Base-by-base conservation (phyloP, 805 yeast genomes). In the Blastobotrys muscicola region DNA sequence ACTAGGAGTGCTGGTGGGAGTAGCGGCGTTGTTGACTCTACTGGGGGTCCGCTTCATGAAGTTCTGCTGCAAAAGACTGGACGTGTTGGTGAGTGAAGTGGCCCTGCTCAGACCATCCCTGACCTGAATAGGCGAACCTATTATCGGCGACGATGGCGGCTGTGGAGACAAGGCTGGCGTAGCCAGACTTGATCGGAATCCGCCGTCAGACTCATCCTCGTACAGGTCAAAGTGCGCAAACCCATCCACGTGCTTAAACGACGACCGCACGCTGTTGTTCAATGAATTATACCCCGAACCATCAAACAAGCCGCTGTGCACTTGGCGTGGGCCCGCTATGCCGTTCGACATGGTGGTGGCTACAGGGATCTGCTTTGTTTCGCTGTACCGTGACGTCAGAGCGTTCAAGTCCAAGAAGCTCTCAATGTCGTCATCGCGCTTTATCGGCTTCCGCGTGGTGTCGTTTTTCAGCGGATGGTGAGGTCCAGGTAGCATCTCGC, bases 101-200 rank as follows among this genome's bases (percentile, higher is more conserved):
- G 10, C 14, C 15, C 11, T 32, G 39, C 33, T 30, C 39, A 9
- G 15, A 33, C 36, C 12, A 11, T 16, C 38, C 20, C 14, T 7
- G 20, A 9, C 14, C 26, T 41, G 8, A 33, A 29, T 32, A 3
- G 45, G 32, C 14, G 40, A 35, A 29, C 26, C n/a, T 36, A 13
- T 29, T 11, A 26, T 38, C 31, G 15, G 36, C 34, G 29, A 45
- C 14, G 52, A 49, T 42, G 41, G 13, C 8, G 47, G 40, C 38
- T 46, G 46, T 9, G 52, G 52, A 16, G 52, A 49, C 23, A 47
- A 41, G 8, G 45, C 31, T 10, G 52, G 52, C 10, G 52, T 49
- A 14, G 38, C 52, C 31, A 46, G 23, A 2, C 42, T 33, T 23
- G 31, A 36, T 34, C 15, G 20, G 14, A 23, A 36, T 13, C 41